Evolutionary conservation across 129 eudicot species (phyloP), one percentile per base, ranked within the genome.

Genomic region (Erigeron canadensis): DNA sequence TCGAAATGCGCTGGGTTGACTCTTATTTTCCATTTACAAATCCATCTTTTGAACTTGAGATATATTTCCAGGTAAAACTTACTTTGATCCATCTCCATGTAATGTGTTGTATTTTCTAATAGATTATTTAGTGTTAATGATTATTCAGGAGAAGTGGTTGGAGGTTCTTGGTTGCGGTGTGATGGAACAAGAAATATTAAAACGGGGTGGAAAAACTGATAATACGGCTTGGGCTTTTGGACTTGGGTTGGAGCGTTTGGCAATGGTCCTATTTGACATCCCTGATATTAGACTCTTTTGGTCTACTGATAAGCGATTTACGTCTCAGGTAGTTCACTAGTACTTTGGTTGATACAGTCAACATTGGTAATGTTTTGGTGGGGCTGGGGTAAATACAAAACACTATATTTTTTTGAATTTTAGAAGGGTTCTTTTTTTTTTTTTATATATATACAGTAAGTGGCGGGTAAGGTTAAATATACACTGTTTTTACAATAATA

Each of bases 211-310:
- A 39, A 89, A 67, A 69, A 79, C 79, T 37, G 84, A 87, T 69
- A 90, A 84, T 53, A 95, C 82, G 71, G 99, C 99, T 77, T 94
- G 98, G 98, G 98, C 98, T 34, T 94, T 94, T 79, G 98, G 98
- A 10, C 98, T 94, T 76, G 98, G 98, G 48, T 85, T 94, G 81
- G 98, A 94, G 79, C 82, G 98, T 62, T 74, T 94, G 61, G 98
- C 98, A 4, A 91, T 87, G 97, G 97, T 91, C 47, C 70, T 91
- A 38, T 94, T 93, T 77, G 96, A 87, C 70, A 90, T 87, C 40
- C 95, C 97, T 60, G 95, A 87, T 63, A 87, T 91, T 72, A 88
- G 99, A 56, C 96, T 94, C 34, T 94, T 94, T 72, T 93, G 98
- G 97, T 82, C 96, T 23, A 79, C 63, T 8, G 98, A 92, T 74